Evolutionary conservation across 148 eudicot genomes (phyloP).

Genomic region (Arctostaphylos glauca): DNA sequence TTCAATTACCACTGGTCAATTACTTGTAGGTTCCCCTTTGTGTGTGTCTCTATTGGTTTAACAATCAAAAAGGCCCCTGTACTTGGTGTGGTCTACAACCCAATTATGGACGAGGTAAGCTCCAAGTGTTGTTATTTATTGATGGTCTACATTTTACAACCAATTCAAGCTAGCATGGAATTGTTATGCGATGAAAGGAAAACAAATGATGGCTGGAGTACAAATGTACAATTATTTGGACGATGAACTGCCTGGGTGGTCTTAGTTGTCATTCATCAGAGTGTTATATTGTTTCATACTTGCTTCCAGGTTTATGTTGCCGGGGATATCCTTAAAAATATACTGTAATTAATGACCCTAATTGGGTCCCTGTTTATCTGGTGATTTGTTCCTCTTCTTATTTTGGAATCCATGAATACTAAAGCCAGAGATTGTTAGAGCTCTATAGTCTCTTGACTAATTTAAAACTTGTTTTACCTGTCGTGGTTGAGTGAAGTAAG

Average conservation of each 20-base stretch:
- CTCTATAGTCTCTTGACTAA: background rate
- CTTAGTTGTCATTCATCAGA: background rate
- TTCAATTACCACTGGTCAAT: conserved; percentile 5
- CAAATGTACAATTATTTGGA: background rate
- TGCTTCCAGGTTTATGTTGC: background rate
- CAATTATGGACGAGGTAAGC: conserved; percentile 83
- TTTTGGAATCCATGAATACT: background rate
- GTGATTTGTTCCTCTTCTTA: background rate
- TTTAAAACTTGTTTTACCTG: background rate
- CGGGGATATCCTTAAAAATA: background rate
- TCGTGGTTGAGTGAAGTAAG: conserved; percentile 3
- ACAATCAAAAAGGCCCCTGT: conserved; percentile 72
- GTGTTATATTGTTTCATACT: background rate
- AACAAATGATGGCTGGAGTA: no score
- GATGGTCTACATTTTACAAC: background rate
- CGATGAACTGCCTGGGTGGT: background rate
- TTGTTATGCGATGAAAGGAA: no score
- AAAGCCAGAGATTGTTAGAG: background rate
- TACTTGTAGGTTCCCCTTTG: conserved; percentile 81
- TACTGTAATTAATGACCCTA: background rate
- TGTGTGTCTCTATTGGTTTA: conserved; percentile 92
- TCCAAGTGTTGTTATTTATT: background rate
- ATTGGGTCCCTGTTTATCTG: background rate
- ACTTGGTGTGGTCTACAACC: conserved; percentile 92
- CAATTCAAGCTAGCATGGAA: background rate